These are phyloP conservation scores for Xylaria sp. DNA, from an alignment of 2,329 filamentous ascomycete genomes.

Conservation along the genomic window DNA sequence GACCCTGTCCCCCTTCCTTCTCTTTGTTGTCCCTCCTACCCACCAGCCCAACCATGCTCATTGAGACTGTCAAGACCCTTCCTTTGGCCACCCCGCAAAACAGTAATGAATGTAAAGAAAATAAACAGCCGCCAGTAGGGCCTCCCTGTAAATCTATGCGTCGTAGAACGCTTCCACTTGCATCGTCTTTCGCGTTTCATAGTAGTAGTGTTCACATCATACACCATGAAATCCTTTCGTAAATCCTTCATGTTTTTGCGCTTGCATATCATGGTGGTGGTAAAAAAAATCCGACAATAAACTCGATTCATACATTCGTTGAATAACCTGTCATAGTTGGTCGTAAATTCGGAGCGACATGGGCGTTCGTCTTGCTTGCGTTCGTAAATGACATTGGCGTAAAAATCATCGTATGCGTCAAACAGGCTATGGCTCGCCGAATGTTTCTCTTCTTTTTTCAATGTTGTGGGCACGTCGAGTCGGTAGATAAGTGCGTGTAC, in stretches of 20 bases:
- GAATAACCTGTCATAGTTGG: slow-evolving; percentile 30
- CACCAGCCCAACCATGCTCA: slow-evolving; percentile 6
- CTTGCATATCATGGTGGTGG: slow-evolving; percentile 25
- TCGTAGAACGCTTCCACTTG: slow-evolving; percentile 26
- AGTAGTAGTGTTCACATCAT: slow-evolving; percentile 27
- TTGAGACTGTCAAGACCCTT: slow-evolving; percentile 5
- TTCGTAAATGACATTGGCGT: slow-evolving; percentile 28
- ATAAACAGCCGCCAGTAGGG: slow-evolving; percentile 7
- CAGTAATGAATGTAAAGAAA: slow-evolving; percentile 1
- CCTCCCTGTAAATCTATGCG: slow-evolving; percentile 25
- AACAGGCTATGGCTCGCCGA: slow-evolving; percentile 32
- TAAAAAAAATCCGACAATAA: slow-evolving; percentile 22
- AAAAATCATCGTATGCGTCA: slow-evolving; percentile 28
- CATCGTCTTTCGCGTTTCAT: slow-evolving; percentile 24
- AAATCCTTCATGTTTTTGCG: slow-evolving; percentile 28
- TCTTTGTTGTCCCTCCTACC: not conserved
- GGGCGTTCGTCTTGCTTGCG: slow-evolving; percentile 20
- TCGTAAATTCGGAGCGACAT: slow-evolving; percentile 33
- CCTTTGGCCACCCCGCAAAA: not conserved
- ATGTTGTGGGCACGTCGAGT: slow-evolving; percentile 26
- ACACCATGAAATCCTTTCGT: slow-evolving; percentile 27
- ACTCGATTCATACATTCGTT: slow-evolving; percentile 35
- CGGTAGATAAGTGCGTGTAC: slow-evolving; percentile 22
- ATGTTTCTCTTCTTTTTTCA: slow-evolving; percentile 6
- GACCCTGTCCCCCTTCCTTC: slow-evolving; percentile 1